Evolutionary conservation across 176 grass and related monocot species (phyloP).

Genomic region (Thinopyrum elongatum): DNA sequence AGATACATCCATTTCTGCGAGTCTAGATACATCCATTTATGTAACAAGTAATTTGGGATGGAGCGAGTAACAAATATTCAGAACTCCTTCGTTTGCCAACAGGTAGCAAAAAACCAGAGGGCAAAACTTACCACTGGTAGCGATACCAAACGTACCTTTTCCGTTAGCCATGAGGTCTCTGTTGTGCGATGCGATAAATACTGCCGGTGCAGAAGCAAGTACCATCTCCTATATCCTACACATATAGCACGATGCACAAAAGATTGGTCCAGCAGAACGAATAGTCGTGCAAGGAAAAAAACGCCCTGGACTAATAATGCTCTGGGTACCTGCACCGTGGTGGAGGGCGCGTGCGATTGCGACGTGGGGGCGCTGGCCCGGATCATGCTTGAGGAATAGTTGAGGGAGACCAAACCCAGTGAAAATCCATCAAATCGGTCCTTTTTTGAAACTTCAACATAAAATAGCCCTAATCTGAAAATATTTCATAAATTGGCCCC

Average conservation of each 20-base stretch:
- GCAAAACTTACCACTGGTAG: not conserved
- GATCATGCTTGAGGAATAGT: slow-evolving; percentile 16
- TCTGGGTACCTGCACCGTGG: not conserved
- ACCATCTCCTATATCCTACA: not conserved
- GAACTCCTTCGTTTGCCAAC: not conserved
- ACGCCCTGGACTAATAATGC: not conserved
- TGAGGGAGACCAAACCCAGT: slow-evolving; percentile 4
- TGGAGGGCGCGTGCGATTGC: not conserved
- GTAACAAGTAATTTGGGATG: too few species aligned
- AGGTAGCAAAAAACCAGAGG: not conserved
- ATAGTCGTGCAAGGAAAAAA: not conserved
- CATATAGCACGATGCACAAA: not conserved
- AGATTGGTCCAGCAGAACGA: not conserved
- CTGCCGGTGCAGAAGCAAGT: not conserved
- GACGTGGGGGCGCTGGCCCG: not conserved
- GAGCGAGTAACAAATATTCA: not conserved
- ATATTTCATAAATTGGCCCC: too few species aligned
- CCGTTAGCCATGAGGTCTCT: not conserved
- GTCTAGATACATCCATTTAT: too few species aligned
- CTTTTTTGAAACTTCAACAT: too few species aligned
- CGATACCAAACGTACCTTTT: not conserved
- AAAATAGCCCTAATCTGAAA: too few species aligned
- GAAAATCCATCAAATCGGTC: too few species aligned
- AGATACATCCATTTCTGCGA: too few species aligned
- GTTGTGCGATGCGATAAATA: not conserved